Base-by-base conservation (phyloP, 495 filamentous ascomycete genomes). In the Halenospora varia region DNA sequence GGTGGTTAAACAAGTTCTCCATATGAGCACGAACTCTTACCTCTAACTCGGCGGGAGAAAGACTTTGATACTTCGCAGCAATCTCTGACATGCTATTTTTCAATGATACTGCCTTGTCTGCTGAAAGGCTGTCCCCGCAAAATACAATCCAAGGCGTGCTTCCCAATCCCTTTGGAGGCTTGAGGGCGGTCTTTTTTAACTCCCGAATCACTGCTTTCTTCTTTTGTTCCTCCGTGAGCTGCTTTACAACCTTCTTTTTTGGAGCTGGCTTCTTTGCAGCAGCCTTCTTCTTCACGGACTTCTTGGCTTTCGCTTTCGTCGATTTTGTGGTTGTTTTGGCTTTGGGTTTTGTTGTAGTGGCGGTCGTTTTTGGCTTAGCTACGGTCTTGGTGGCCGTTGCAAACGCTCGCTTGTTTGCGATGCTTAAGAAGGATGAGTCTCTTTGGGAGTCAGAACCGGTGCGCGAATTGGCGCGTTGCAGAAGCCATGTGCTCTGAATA, bases 11-110 rank as follows among this genome's bases (percentile, higher is more conserved):
- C 15, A 15, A 61, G 46, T 29, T 18, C 8, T 23, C 26, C 18
- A 17, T 42, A 24, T 39, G 3, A 10, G 13, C 19, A 20, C n/a
- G 19, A 10, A 24, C 3, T 35, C 47, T 48, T 54, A 67, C 65
- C 59, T 67, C 64, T 24, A 57, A 19, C 29, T 66, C 64, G 1
- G 23, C 29, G 29, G 61, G 25, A 26, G 48, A 55, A 1, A 66
- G 51, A 13, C 39, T 42, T 25, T 60, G 61, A 25, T 55, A 64
- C 41, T 60, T 64, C 3, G 39, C 51, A n/a, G 58, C 22, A 9
- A 6, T 3, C 35, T 56, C 52, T 25, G 29, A 0, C 18, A 51
- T n/a, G n/a, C n/a, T n/a, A n/a, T n/a, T n/a, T n/a, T n/a, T n/a
- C n/a, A n/a, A n/a, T n/a, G n/a, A n/a, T n/a, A n/a, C n/a, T n/a